Evolutionary conservation across 257 asterid genomes (phyloP), one percentile per base, ranked within the genome.

Genomic region (Agastache rugosa): DNA sequence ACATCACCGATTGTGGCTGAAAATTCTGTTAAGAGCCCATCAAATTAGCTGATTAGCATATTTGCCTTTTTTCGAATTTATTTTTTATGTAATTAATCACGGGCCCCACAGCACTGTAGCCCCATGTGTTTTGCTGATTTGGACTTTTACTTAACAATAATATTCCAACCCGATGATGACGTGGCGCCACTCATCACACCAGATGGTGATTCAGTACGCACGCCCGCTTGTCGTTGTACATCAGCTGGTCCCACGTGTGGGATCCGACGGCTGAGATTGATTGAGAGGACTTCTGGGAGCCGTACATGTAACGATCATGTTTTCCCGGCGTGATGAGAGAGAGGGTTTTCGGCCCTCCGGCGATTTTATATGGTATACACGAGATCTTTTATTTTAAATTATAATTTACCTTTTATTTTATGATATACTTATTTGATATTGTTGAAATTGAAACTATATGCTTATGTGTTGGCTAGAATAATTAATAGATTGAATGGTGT

Each of bases 11-110:
- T 20, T 6, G 44, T 10, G 51, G 45, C 42, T 22, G 63, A 14
- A 54, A 70, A 63, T 62, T 77, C 63, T 70, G 81, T 71, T 55
- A 71, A 15, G 77, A 71, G 77, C 55, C 60, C 23, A 53, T 77
- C 73, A 71, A 77, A 71, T 63, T 77, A 71, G 74, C 69, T 71
- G 69, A 77, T 45, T 71, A 68, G 37, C 34, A 77, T 41, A 50
- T 51, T 42, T 54, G 37, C 34, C 7, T 3, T 11, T 22, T 20
- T 63, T 15, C 4, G 9, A 2, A 17, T 44, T 44, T 31, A 23
- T 50, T 54, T 65, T 29, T 14, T 27, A 3, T 23, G 22, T 17
- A 37, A 64, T 17, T 2, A 69, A 35, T 11, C 45, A 9, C 0
- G 47, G 67, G 75, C 4, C 72, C 72, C 51, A 62, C n/a, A 3